Evolutionary conservation across 306 rosid genomes (phyloP).

Genomic region (Trichosanthes truncata): DNA sequence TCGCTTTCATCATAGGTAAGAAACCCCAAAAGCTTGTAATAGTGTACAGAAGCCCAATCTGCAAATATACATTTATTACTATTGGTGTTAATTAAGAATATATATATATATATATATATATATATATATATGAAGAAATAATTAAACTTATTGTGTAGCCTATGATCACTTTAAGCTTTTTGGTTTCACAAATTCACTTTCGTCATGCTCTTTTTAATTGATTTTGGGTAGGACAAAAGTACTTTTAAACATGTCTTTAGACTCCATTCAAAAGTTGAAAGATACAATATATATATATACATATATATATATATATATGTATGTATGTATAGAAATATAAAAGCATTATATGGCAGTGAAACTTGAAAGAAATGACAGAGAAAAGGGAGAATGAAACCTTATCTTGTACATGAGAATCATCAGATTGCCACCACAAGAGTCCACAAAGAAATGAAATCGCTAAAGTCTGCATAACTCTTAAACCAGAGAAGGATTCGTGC

Average conservation of each 20-base stretch:
- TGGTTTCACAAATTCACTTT: no score
- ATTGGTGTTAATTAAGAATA: neutral
- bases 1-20: conserved; percentile 39
- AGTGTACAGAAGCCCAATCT: conserved; percentile 54
- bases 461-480: conserved; percentile 34
- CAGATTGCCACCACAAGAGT: conserved; percentile 51
- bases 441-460: conserved; percentile 41
- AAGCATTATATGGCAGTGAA: neutral
- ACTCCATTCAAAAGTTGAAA: no score
- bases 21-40: conserved; percentile 45
- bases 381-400: conserved; percentile 26
- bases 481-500: conserved; percentile 40
- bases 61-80: neutral
- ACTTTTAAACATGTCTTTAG: no score
- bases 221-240: no score
- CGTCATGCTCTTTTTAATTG: no score
- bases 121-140: neutral
- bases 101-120: no score
- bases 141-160: no score
- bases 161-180: no score
- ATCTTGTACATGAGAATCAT: conserved; percentile 41
- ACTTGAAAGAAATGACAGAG: neutral
- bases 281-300: no score
- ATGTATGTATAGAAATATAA: no score
- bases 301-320: no score